These are phyloP conservation scores for Cyclanthera cordifolia DNA, from an alignment of 306 rosid species.

Conservation along the genomic window DNA sequence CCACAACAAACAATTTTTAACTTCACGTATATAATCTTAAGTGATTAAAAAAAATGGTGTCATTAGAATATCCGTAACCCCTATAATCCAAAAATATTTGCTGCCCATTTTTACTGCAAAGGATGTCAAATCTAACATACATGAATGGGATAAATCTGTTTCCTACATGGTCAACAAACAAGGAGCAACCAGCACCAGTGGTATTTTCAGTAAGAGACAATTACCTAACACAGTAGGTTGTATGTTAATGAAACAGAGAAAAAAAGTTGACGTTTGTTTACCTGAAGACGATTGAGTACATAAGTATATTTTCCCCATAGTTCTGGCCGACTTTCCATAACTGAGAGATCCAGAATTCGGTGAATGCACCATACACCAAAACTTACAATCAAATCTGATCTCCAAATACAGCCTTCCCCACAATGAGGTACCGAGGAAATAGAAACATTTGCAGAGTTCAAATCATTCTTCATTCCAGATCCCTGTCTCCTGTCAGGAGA, in stretches of 20 bases:
- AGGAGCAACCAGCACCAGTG: not conserved
- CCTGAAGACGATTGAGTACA: constrained; percentile 95
- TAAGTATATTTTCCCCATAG: constrained; percentile 95
- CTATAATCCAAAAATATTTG: not conserved
- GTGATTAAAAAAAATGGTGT: not conserved
- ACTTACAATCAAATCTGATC: constrained; percentile 61
- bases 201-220: not conserved
- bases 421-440: constrained; percentile 67
- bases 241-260: not conserved
- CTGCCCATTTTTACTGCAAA: not conserved
- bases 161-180: not conserved
- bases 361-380: constrained; percentile 99
- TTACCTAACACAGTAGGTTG: not conserved
- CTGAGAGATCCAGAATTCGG: constrained; percentile 73
- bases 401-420: constrained; percentile 94
- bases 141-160: not conserved
- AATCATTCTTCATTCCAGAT: constrained; percentile 38
- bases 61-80: not conserved
- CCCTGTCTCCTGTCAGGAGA: constrained; percentile 41
- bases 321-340: constrained; percentile 98
- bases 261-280: constrained; percentile 15
- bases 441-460: constrained; percentile 20
- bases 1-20: not conserved
- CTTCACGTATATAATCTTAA: not conserved
- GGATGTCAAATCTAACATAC: not conserved